Evolutionary conservation across 179 eudicot species (phyloP), one percentile per base, ranked within the genome.

Genomic region (Silene noctiflora): DNA sequence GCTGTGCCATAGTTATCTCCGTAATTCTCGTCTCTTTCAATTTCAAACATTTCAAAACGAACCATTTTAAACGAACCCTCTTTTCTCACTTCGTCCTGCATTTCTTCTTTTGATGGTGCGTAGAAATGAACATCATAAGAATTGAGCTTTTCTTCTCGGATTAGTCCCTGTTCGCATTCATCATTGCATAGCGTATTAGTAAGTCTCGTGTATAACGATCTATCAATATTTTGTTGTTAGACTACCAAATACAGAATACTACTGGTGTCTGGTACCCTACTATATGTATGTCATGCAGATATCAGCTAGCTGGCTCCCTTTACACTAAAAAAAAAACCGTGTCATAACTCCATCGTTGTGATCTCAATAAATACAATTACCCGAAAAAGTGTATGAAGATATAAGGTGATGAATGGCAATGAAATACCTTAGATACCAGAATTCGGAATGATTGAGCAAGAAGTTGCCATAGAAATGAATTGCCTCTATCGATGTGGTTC

Each of bases 121-220:
- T 94, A 94, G 67, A 94, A 94, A 69, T 90, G 97, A 21, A 88
- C 91, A 68, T 94, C 89, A 59, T 90, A 94, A 4, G 88, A 82
- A 61, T 92, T 86, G 8, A 94, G 69, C 80, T 88, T 90, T 74
- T 90, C 89, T 85, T 87, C 81, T 72, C 83, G 84, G 61, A 90
- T 74, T 70, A 77, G 69, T 13, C 94, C 97, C 97, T 94, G 72
- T 31, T 73, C 44, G 70, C 9, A 13, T 46, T 0, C 51, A 46
- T 56, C 60, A 27, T 39, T 20, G n/a, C 4, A 78, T 22, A 20
- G 51, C 51, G 51, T 10, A 11, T 44, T 44, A 44, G 51, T 22
- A 25, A 29, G 19, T 27, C 20, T 65, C 9, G 14, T 58, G 65
- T 61, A 8, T 13, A 51, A 51, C 4, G 17, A 13, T 51, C n/a